Percentiles rank a stretch among this genome's conserved stretches.
phyloP scores from a whole-genome alignment of 805 yeast genomes.

The Tetrapisispora namnaoensis region DNA sequence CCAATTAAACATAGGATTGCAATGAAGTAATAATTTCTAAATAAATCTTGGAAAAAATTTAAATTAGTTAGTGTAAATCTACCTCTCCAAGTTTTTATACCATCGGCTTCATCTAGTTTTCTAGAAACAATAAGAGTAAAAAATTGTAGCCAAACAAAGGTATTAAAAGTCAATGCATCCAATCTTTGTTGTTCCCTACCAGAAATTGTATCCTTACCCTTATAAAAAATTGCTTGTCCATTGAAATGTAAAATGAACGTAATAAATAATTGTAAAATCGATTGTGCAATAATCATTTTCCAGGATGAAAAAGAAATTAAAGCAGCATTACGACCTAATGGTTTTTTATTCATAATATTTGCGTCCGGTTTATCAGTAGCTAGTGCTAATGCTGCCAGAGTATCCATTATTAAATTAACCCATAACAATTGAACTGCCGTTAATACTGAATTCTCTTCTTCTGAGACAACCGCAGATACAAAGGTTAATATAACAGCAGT shows the following conservation, averaged over 20 bases:
- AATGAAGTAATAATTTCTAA: constrained; percentile 75
- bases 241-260: constrained; percentile 78
- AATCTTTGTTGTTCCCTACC: constrained; percentile 48
- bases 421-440: constrained; percentile 96
- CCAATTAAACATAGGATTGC: constrained; percentile 64
- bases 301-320: constrained; percentile 89
- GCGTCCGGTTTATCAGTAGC: constrained; percentile 96
- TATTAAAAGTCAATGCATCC: constrained; percentile 81
- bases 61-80: constrained; percentile 56
- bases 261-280: constrained; percentile 63
- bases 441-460: constrained; percentile 72
- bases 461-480: constrained; percentile 81
- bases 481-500: constrained; percentile 95
- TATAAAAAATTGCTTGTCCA: constrained; percentile 52
- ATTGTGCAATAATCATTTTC: constrained; percentile 95
- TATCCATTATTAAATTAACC: constrained; percentile 98
- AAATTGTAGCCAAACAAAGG: constrained; percentile 97
- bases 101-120: constrained; percentile 81
- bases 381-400: constrained; percentile 91
- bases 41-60: constrained; percentile 74
- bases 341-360: constrained; percentile 65
- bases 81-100: constrained; percentile 43
- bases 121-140: constrained; percentile 88
- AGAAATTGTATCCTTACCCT: constrained; percentile 18
- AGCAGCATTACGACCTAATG: constrained; percentile 71